Percentiles rank a stretch among this genome's conserved stretches.
phyloP scores from a whole-genome alignment of 805 yeast species.

The Sporopachydermia lactativora region DNA sequence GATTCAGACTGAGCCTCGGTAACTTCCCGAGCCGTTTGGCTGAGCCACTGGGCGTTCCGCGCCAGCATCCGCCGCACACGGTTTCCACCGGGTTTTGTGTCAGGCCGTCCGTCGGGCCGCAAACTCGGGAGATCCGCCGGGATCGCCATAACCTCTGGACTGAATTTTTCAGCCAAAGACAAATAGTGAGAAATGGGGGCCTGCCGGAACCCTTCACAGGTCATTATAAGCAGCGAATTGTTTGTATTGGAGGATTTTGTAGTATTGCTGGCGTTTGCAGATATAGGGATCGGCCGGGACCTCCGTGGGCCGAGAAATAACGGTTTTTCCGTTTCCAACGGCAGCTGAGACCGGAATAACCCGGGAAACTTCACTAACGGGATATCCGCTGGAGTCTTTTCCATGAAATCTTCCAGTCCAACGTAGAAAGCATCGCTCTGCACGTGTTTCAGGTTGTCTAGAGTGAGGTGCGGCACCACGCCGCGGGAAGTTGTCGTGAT shows the following conservation, averaged over 20 bases:
- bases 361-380: slow-evolving; percentile 6
- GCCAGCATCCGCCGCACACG: slow-evolving; percentile 21
- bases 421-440: slow-evolving; percentile 14
- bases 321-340: slow-evolving; percentile 17
- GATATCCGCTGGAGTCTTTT: slow-evolving; percentile 13
- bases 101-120: slow-evolving; percentile 5
- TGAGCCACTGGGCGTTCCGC: slow-evolving; percentile 21
- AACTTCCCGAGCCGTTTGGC: slow-evolving; percentile 8
- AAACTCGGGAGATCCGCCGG: slow-evolving; percentile 14
- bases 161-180: slow-evolving; percentile 11
- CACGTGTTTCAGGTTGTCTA: slow-evolving; percentile 19
- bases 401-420: slow-evolving; percentile 24
- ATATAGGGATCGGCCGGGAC: slow-evolving; percentile 16
- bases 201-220: slow-evolving; percentile 22
- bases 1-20: slow-evolving; percentile 4
- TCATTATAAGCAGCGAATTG: slow-evolving; percentile 18
- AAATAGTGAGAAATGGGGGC: slow-evolving; percentile 13
- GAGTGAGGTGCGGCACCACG: slow-evolving; percentile 27
- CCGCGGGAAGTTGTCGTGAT: slow-evolving; percentile 25
- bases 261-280: slow-evolving; percentile 27
- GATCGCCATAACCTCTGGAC: slow-evolving; percentile 20
- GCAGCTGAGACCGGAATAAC: slow-evolving; percentile 10
- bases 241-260: slow-evolving; percentile 26
- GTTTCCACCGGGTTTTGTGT: slow-evolving; percentile 20
- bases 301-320: slow-evolving; percentile 17